Evolutionary conservation across 345 rosid genomes (phyloP).

Genomic region (Syzygium grande): DNA sequence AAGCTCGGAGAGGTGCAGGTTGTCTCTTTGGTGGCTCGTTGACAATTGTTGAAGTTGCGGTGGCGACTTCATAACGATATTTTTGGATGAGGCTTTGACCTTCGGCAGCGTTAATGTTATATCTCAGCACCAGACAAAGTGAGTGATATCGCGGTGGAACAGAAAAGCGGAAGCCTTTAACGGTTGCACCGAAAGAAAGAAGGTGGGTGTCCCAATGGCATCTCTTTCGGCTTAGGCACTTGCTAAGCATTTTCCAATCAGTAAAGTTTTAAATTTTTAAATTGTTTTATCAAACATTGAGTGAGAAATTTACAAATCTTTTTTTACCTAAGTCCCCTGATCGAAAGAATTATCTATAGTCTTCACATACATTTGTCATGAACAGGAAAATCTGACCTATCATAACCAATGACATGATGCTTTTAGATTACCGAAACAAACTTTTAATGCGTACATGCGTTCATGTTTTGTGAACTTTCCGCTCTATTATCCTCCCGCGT

Average conservation of each 20-base stretch:
- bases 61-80: background rate
- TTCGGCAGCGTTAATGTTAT: background rate
- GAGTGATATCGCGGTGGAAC: background rate
- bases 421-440: background rate
- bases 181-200: background rate
- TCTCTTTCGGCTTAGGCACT: background rate
- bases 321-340: background rate
- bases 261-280: background rate
- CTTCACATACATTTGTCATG: accelerated
- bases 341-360: background rate
- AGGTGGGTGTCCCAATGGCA: background rate
- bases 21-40: background rate
- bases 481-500: background rate
- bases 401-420: background rate
- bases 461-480: background rate
- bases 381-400: accelerated
- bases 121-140: background rate
- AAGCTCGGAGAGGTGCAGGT: background rate
- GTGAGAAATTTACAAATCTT: accelerated
- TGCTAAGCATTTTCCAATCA: background rate
- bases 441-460: background rate
- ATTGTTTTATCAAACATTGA: background rate
- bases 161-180: background rate
- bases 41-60: background rate
- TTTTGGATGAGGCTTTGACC: background rate